These are phyloP conservation scores for Corchorus capsularis DNA, from an alignment of 345 rosid genomes.

Conservation along the genomic window DNA sequence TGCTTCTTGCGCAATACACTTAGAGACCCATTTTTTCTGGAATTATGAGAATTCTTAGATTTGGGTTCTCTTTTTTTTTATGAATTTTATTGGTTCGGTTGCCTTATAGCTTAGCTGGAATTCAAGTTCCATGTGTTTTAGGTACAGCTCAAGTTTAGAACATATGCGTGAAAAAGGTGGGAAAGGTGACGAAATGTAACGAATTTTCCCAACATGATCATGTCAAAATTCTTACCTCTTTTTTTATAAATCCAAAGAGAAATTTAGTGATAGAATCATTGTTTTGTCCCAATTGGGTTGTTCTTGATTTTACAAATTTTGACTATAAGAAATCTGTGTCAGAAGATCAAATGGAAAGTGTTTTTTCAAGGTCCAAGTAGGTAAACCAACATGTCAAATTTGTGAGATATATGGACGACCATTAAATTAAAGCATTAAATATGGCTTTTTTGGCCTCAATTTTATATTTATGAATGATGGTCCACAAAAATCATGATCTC, in stretches of 20 bases:
- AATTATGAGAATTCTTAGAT: too few species aligned
- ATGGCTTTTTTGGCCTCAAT: neutral
- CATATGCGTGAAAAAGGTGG: too few species aligned
- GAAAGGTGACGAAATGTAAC: too few species aligned
- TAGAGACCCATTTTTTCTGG: too few species aligned
- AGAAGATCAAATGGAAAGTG: slow-evolving; percentile 16
- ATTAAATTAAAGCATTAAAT: neutral
- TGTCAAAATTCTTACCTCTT: too few species aligned
- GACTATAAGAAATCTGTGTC: neutral
- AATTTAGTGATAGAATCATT: neutral
- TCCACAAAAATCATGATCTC: slow-evolving; percentile 20
- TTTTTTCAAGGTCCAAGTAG: slow-evolving; percentile 9
- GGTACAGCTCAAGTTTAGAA: too few species aligned
- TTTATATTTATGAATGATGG: slow-evolving; percentile 6
- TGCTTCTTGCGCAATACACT: neutral
- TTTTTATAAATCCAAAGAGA: too few species aligned
- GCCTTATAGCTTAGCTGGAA: neutral
- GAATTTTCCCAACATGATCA: too few species aligned
- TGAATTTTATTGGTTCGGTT: neutral
- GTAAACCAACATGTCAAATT: neutral
- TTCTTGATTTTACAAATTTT: neutral
- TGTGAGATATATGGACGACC: neutral
- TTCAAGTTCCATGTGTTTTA: too few species aligned
- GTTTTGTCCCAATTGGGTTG: neutral
- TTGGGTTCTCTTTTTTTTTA: too few species aligned